These are phyloP conservation scores for Santalum album DNA, from an alignment of 164 flowering plant genomes.

Conservation along the genomic window DNA sequence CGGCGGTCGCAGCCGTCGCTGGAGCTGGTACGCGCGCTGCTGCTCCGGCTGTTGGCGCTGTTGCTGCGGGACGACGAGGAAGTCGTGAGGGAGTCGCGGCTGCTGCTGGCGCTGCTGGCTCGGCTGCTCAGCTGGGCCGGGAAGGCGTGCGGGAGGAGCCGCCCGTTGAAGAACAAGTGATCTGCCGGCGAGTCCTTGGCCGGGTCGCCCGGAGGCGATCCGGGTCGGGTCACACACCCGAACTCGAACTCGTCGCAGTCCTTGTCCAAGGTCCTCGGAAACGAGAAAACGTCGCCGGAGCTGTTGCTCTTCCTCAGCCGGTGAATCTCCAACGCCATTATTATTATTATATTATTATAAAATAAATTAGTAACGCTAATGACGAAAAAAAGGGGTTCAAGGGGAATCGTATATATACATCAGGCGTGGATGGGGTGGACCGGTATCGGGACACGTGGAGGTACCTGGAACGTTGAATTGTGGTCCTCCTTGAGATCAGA, in stretches of 20 bases:
- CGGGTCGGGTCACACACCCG: constrained; percentile 25
- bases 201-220: constrained; percentile 31
- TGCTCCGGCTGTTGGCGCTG: constrained; percentile 55
- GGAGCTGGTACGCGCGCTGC: constrained; percentile 46
- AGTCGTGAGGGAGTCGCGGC: constrained; percentile 34
- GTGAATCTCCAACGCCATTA: too few relatives aligned
- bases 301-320: too few relatives aligned
- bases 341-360: too few relatives aligned
- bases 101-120: constrained; percentile 39
- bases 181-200: constrained; percentile 50
- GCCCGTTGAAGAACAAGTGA: constrained; percentile 56
- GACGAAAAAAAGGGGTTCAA: too few relatives aligned
- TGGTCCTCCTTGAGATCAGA: too few relatives aligned
- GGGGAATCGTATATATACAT: too few relatives aligned
- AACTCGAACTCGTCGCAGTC: constrained; percentile 34
- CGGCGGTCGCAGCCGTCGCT: constrained; percentile 30
- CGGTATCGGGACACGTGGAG: too few relatives aligned
- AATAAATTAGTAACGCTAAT: too few relatives aligned
- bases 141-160: constrained; percentile 52
- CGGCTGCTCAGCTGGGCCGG: constrained; percentile 28
- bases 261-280: neutral
- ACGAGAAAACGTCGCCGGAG: too few relatives aligned
- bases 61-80: constrained; percentile 45
- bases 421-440: too few relatives aligned
- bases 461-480: too few relatives aligned